Conservation (phyloP, 495 filamentous ascomycete genomes). For the Coniosporium apollinis region DNA sequence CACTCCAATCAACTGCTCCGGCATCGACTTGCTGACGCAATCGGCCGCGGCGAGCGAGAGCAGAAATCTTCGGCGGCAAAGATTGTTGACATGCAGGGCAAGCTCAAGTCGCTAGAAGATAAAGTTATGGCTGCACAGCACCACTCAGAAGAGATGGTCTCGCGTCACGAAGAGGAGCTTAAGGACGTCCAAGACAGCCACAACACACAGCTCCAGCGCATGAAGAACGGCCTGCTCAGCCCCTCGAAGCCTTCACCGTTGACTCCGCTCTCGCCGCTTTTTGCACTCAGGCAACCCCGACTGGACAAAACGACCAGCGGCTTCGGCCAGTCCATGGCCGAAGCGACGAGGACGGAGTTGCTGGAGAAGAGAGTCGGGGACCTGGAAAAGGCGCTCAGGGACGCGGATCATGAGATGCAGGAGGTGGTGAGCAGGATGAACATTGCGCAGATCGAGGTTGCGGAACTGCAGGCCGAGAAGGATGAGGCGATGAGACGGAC, state of each 20-base stretch:
- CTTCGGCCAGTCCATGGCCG: constrained; percentile 36
- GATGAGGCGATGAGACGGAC: constrained; percentile 79
- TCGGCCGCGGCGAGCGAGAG: constrained; percentile 70
- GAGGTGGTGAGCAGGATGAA: constrained; percentile 85
- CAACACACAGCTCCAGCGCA: constrained; percentile 56
- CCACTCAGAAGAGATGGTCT: constrained; percentile 65
- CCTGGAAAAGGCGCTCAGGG: constrained; percentile 62
- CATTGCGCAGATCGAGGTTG: constrained; percentile 82
- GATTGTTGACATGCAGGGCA: constrained; percentile 68
- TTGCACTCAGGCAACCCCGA: constrained; percentile 36
- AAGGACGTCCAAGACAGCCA: constrained; percentile 57
- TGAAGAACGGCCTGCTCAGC: constrained; percentile 15
- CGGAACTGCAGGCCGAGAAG: constrained; percentile 76
- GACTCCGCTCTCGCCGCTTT: constrained; percentile 45
- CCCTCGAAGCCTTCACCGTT: neutral
- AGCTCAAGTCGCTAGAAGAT: constrained; percentile 69
- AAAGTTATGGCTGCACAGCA: constrained; percentile 69
- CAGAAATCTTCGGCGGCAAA: constrained; percentile 60
- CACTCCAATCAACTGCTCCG: constrained; percentile 57
- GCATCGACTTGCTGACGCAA: constrained; percentile 65
- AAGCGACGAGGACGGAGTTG: constrained; percentile 49
- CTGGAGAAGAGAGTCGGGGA: constrained; percentile 59
- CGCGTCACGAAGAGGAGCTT: constrained; percentile 75
- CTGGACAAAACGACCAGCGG: constrained; percentile 42
- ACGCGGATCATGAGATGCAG: constrained; percentile 87